Percentiles rank a stretch among this genome's conserved stretches.
These are phyloP conservation scores for Tolypocladium tropicale DNA, from an alignment of 2,329 filamentous ascomycete species.

Conservation along the genomic window DNA sequence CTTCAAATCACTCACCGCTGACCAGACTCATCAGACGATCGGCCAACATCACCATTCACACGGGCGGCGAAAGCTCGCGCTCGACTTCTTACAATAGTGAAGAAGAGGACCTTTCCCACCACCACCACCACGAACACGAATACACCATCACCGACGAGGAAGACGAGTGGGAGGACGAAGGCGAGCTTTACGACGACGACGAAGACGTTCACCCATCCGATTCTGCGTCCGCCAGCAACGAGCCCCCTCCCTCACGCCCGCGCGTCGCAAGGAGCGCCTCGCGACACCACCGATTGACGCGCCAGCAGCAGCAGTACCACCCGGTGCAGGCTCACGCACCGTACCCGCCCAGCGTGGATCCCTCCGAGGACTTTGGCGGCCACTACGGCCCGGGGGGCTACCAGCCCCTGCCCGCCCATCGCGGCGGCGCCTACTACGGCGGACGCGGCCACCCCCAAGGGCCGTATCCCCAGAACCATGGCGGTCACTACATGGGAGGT, in stretches of 20 bases:
- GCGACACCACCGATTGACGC: conserved; percentile 22
- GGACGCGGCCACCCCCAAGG: conserved; percentile 16
- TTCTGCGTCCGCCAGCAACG: conserved; percentile 41
- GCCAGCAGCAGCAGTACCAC: conserved; percentile 25
- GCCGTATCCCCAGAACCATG: conserved; percentile 38
- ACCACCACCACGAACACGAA: conserved; percentile 17
- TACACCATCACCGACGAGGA: conserved; percentile 24
- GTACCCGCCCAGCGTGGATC: conserved; percentile 52
- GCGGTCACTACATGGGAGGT: conserved; percentile 29
- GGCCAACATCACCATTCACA: conserved; percentile 12
- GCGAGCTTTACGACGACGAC: conserved; percentile 32
- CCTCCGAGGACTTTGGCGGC: conserved; percentile 51
- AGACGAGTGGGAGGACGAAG: conserved; percentile 28
- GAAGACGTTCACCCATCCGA: conserved; percentile 47
- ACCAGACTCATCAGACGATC: conserved; percentile 17
- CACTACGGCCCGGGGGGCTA: conserved; percentile 13
- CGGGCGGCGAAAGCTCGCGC: conserved; percentile 19
- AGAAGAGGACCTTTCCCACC: conserved; percentile 25
- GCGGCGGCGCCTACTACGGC: conserved; percentile 16
- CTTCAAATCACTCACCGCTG: conserved; percentile 11
- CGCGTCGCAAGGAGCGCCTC: conserved; percentile 12
- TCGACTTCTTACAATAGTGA: conserved; percentile 28
- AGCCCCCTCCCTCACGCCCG: conserved; percentile 13
- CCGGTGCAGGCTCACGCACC: conserved; percentile 25
- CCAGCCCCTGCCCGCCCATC: conserved; percentile 11